Percentiles rank a stretch among this genome's conserved stretches.
These are phyloP conservation scores for Colletotrichum somersetense DNA, from an alignment of 2,329 filamentous ascomycete genomes.

Conservation along the genomic window DNA sequence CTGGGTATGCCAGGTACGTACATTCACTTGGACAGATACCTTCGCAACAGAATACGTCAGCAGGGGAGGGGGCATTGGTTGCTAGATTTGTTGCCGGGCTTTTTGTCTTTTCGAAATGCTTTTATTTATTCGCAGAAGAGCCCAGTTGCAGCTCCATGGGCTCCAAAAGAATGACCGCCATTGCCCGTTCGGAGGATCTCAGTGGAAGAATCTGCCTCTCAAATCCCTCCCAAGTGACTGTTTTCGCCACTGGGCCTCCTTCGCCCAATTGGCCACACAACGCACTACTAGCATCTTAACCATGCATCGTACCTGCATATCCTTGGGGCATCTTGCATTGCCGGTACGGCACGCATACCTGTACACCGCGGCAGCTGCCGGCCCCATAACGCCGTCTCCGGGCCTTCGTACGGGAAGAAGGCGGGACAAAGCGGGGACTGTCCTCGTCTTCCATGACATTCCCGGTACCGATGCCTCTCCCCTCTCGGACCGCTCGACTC, in stretches of 20 bases:
- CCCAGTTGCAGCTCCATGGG: not conserved
- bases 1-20: not conserved
- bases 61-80: not conserved
- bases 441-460: not conserved
- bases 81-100: not conserved
- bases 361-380: not conserved
- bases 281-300: slow-evolving; percentile 6
- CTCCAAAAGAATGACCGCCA: not conserved
- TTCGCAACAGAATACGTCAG: not conserved
- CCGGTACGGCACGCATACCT: not conserved
- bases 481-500: not conserved
- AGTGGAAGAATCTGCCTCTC: not conserved
- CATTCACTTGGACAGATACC: not conserved
- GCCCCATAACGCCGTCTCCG: slow-evolving; percentile 1
- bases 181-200: not conserved
- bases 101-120: not conserved
- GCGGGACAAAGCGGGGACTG: not conserved
- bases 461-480: not conserved
- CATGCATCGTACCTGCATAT: slow-evolving; percentile 37
- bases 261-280: not conserved
- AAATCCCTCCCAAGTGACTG: too few species aligned
- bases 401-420: not conserved
- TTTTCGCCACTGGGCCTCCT: not conserved
- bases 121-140: not conserved
- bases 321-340: not conserved